Conservation (phyloP, 345 rosid genomes). For the Xanthoceras sorbifolium region DNA sequence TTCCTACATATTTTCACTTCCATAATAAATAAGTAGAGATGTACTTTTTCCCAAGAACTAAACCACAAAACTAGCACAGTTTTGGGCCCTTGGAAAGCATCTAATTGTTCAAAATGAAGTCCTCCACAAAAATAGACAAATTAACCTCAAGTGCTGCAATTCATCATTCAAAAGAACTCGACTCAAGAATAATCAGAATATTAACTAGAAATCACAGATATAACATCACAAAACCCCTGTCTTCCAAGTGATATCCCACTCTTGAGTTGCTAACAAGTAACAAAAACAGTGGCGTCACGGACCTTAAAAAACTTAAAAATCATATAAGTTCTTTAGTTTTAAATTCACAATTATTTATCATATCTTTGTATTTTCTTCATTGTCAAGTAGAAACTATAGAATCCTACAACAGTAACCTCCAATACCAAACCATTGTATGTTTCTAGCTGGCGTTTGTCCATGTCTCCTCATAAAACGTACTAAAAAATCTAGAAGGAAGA, state of each 20-base stretch:
- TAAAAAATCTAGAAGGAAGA: not conserved
- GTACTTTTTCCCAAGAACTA: not conserved
- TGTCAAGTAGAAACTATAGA: slow-evolving; percentile 26
- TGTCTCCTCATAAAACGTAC: slow-evolving; percentile 12
- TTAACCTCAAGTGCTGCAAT: not conserved
- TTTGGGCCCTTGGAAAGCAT: not conserved
- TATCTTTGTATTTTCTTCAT: slow-evolving; percentile 24
- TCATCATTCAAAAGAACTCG: not conserved
- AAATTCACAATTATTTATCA: not conserved
- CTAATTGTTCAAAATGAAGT: not conserved
- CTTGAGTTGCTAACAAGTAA: not conserved
- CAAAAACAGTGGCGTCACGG: not conserved
- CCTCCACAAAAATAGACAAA: not conserved
- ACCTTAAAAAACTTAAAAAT: not conserved
- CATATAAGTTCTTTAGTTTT: not conserved
- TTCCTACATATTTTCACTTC: not conserved
- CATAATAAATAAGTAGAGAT: not conserved
- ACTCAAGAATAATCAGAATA: not conserved
- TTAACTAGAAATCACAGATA: not conserved
- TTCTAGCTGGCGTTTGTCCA: slow-evolving; percentile 6
- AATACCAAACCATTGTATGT: slow-evolving; percentile 15
- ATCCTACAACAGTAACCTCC: slow-evolving; percentile 28
- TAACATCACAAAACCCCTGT: not conserved
- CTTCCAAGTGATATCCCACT: not conserved
- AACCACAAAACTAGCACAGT: not conserved